Conservation (phyloP, 768 basidiomycete species). For the Strobilomyces dryophilus region DNA sequence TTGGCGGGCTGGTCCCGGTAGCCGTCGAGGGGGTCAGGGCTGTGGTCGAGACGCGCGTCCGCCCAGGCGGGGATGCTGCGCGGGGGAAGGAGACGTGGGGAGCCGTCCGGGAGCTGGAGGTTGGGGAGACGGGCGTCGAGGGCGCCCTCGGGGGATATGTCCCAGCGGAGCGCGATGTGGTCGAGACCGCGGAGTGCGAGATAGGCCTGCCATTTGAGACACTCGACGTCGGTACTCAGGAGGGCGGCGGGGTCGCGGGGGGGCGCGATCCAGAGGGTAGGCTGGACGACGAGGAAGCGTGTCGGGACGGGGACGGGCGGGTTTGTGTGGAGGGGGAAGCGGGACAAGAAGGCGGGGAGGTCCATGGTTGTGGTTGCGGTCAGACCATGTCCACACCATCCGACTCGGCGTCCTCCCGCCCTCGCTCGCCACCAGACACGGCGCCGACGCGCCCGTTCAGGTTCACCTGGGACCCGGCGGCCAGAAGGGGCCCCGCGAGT, state of each 20-base stretch:
- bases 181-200: constrained; percentile 53
- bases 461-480: constrained; percentile 70
- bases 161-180: constrained; percentile 55
- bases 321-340: constrained; percentile 57
- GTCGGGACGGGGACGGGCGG: constrained; percentile 35
- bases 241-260: constrained; percentile 33
- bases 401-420: constrained; percentile 54
- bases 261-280: constrained; percentile 66
- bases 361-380: constrained; percentile 30
- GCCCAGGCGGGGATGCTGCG: constrained; percentile 74
- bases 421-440: constrained; percentile 37
- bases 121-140: constrained; percentile 67
- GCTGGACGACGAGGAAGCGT: constrained; percentile 24
- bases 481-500: constrained; percentile 63
- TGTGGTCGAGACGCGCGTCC: constrained; percentile 44
- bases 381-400: constrained; percentile 47
- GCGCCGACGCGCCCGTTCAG: constrained; percentile 56
- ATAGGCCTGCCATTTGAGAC: constrained; percentile 88
- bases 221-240: constrained; percentile 77
- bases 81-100: constrained; percentile 56
- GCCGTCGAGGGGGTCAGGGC: constrained; percentile 54
- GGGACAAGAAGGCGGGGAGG: constrained; percentile 45
- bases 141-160: constrained; percentile 66
- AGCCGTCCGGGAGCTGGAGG: constrained; percentile 50
- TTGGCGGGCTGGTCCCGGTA: constrained; percentile 55